phyloP scores from a whole-genome alignment of 2,329 filamentous ascomycete species.

The Penicillium sclerotigenum region DNA sequence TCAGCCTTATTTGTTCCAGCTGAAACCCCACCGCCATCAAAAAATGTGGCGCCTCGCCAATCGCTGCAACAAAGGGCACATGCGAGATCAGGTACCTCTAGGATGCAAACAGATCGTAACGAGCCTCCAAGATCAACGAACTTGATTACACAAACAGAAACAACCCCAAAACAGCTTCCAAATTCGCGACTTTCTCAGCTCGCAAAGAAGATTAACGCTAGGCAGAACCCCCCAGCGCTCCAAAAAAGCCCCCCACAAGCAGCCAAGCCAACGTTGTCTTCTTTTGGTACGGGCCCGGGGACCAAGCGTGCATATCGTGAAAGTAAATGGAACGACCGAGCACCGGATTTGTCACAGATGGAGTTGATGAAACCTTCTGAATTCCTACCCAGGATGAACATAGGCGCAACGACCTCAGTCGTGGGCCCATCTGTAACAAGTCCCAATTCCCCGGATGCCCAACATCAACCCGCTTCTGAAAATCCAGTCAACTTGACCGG shows the following conservation, averaged over 20 bases:
- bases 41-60: neutral
- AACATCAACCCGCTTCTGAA: neutral
- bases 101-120: neutral
- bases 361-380: constrained; percentile 38
- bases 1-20: neutral
- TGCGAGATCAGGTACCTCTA: neutral
- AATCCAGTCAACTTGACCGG: neutral
- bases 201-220: neutral
- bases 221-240: neutral
- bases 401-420: neutral
- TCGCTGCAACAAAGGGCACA: neutral
- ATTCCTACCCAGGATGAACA: constrained; percentile 21
- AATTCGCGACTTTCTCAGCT: neutral
- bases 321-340: constrained; percentile 28
- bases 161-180: neutral
- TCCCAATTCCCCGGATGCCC: neutral
- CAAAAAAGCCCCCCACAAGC: neutral
- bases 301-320: neutral
- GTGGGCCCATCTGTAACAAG: neutral
- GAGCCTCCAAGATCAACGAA: neutral
- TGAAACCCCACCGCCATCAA: neutral
- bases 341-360: constrained; percentile 37
- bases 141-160: no score
- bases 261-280: neutral
- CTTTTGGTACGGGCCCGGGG: neutral